Evolutionary conservation across 345 rosid species (phyloP), one percentile per base, ranked within the genome.

Genomic region (Capsella bursapastoris): DNA sequence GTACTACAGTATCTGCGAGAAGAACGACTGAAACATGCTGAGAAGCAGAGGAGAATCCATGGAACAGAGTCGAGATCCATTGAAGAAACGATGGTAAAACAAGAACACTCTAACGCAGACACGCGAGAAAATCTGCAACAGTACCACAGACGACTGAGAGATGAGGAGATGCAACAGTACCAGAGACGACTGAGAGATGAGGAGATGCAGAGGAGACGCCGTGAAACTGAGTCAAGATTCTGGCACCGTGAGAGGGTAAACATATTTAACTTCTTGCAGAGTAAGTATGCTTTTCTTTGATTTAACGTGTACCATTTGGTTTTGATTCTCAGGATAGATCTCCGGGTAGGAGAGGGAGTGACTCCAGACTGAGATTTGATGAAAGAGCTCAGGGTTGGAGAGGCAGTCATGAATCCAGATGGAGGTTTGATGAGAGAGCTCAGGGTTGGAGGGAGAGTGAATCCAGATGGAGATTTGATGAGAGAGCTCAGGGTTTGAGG

Each of bases 261-360:
- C n/a, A 22, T 6, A 55, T 29, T 16, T 7, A 55, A 55, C 59
- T 55, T 52, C 37, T 27, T 25, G 28, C 59, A 29, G 10, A 29
- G 4, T 28, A 55, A 28, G 5, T 22, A 22, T 22, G 0, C 25
- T 0, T 52, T 53, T 28, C 1, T 53, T 53, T 53, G 18, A 7
- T 7, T 14, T 53, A 2, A 55, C 50, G 15, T 14, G 31, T 6
- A 4, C 28, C 2, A 8, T 14, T 55, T 55, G 4, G 29, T 29
- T 55, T 6, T 55, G 59, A 29, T 29, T 55, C 61, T 57, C 60
- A 56, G 60, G 40, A 14, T 14, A 56, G 38, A 56, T 13, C 40
- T 31, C 61, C 12, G 10, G 37, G 3, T 55, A 6, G 9, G 59
- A 13, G 59, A 32, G 32, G 22, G 10, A 56, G 2, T 56, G 60